phyloP scores from a whole-genome alignment of 176 grass and related monocot genomes.

The Miscanthus lutarioriparius region DNA sequence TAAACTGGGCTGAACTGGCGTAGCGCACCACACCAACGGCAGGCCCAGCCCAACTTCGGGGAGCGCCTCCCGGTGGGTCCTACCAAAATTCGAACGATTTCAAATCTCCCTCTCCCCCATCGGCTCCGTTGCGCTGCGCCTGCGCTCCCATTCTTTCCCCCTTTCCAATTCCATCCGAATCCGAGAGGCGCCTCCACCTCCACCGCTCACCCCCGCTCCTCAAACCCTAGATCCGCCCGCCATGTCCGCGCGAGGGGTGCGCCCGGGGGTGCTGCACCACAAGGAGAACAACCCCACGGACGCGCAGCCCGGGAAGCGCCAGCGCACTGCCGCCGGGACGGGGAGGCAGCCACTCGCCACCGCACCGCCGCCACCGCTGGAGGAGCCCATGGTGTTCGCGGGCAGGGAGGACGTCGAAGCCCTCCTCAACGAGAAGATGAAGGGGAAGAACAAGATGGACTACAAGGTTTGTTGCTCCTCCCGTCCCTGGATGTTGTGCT shows the following conservation, averaged over 20 bases:
- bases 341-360: slow-evolving; percentile 41
- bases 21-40: neutral
- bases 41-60: neutral
- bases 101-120: slow-evolving; percentile 25
- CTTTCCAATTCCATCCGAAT: neutral
- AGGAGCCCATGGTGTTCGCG: slow-evolving; percentile 47
- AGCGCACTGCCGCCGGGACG: slow-evolving; percentile 37
- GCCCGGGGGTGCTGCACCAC: slow-evolving; percentile 17
- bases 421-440: slow-evolving; percentile 79
- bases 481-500: neutral
- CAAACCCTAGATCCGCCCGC: slow-evolving; percentile 27
- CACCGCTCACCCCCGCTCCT: neutral
- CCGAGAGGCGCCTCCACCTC: neutral
- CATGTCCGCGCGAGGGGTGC: slow-evolving; percentile 40
- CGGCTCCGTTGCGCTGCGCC: neutral
- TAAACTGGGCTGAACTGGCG: neutral
- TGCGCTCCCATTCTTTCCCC: neutral
- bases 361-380: neutral
- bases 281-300: slow-evolving; percentile 45
- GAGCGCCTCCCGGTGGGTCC: neutral
- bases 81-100: slow-evolving; percentile 3
- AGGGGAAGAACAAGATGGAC: slow-evolving; percentile 78
- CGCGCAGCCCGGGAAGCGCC: slow-evolving; percentile 40
- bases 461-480: slow-evolving; percentile 43
- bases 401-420: slow-evolving; percentile 62